Base-by-base conservation (phyloP, 306 rosid genomes). In the Inga laurina region DNA sequence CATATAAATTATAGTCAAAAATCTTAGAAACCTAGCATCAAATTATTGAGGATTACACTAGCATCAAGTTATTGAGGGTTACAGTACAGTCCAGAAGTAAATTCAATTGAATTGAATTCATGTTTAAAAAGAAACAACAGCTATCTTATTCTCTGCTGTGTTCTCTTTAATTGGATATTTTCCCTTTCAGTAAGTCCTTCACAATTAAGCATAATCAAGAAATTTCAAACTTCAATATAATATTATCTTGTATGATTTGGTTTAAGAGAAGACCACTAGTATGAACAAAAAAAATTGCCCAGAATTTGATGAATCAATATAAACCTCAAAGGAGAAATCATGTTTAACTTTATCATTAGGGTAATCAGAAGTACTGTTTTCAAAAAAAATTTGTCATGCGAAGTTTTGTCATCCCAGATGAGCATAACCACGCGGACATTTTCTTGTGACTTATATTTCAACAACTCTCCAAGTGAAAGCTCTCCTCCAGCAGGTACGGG, bases 401-500 rank as follows among this genome's bases (percentile, higher is more conserved):
- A 91, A 74, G 97, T 91, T 80, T 87, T 92, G 64, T 92, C 97
- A 83, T 92, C 97, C 94, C 97, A 91, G 83, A 90, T 85, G 22
- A 90, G 75, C 87, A 91, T 45, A 76, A 91, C 90, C 18, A 92
- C 94, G 8, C 93, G 72, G 39, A 89, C 85, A 21, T 94, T 93
- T 88, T 92, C 94, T 77, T 91, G 97, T 76, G 97, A 92, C 82
- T 91, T 92, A 86, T 85, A 91, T 44, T 92, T 92, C 82, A 92
- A 83, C 75, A 92, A 75, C 62, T 91, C 94, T 76, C 94, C 97
- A 41, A 92, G 90, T 10, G 91, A n/a, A 69, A 89, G 92, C 75
- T 89, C 92, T 84, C 97, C 97, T 4, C 92, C 94, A 35, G 90
- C 54, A 57, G 97, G 92, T 30, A 92, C 49, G 1, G 86, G 91